A percentile compares a stretch with the other conserved stretches of the same genome.
Evolutionary conservation across 2,329 filamentous ascomycete genomes (phyloP).

Genomic region (Aaosphaeria arxii): DNA sequence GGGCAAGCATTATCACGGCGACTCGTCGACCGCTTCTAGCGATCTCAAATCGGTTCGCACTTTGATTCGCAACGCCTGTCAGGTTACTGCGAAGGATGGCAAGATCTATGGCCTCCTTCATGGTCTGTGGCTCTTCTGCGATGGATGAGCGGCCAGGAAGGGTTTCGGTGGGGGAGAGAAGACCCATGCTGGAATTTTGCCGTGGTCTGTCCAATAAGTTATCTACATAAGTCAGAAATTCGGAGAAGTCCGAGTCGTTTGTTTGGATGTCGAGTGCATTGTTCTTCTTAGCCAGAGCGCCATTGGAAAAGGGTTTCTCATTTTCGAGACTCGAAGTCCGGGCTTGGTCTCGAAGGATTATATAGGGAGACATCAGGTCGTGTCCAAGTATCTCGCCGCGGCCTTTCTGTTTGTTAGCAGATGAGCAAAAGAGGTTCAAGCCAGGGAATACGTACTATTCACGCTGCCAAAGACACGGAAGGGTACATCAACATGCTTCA

Average conservation of each 20-base stretch:
- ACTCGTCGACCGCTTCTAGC: constrained; percentile 89
- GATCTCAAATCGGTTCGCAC: constrained; percentile 93
- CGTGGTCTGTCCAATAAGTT: constrained; percentile 36
- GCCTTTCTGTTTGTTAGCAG: constrained; percentile 28
- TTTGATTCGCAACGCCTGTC: constrained; percentile 65
- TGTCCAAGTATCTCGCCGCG: constrained; percentile 87
- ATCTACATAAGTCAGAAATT: constrained; percentile 49
- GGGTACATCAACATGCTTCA: constrained; percentile 87
- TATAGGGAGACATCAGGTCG: constrained; percentile 91
- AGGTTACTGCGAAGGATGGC: constrained; percentile 71
- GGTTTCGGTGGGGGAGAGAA: constrained; percentile 72
- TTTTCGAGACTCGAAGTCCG: constrained; percentile 42
- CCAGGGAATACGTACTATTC: constrained; percentile 53
- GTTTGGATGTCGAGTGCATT: not conserved
- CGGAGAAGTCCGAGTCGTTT: constrained; percentile 29
- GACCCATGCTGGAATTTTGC: constrained; percentile 43
- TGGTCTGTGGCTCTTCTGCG: constrained; percentile 57
- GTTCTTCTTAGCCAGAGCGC: constrained; percentile 16
- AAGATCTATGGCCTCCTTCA: constrained; percentile 84
- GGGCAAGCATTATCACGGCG: constrained; percentile 82
- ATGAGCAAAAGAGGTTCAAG: not conserved
- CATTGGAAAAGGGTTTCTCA: constrained; percentile 6
- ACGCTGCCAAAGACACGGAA: constrained; percentile 93
- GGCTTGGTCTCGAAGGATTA: constrained; percentile 81
- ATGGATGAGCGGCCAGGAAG: constrained; percentile 48